A percentile compares a stretch with the other conserved stretches of the same genome.
Evolutionary conservation across 2,329 filamentous ascomycete species (phyloP).

Genomic region (Didymella pinodella): DNA sequence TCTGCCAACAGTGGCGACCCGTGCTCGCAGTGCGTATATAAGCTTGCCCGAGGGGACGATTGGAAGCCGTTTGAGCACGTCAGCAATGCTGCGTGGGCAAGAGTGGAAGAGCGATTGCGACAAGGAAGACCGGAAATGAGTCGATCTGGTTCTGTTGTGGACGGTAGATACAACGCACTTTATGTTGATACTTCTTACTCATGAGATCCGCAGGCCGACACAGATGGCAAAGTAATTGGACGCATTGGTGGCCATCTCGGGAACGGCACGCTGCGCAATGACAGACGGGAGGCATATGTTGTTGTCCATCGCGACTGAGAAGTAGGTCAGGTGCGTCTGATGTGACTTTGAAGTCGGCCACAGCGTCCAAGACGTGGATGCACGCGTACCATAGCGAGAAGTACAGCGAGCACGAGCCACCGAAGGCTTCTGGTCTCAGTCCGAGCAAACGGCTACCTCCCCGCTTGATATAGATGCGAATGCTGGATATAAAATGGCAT

Average conservation of each 20-base stretch:
- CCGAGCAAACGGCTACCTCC: background rate
- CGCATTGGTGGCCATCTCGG: slow-evolving; percentile 17
- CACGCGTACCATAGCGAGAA: background rate
- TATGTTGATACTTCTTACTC: background rate
- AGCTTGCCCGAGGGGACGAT: slow-evolving; percentile 19
- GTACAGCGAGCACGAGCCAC: slow-evolving; percentile 9
- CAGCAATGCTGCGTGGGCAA: slow-evolving; percentile 29
- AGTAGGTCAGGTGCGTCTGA: background rate
- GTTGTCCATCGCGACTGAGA: background rate
- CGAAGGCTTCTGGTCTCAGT: background rate
- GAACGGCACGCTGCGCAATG: slow-evolving; percentile 2
- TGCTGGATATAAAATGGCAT: too few relatives aligned
- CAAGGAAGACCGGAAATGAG: slow-evolving; percentile 10
- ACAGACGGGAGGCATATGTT: background rate
- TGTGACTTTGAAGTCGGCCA: slow-evolving; percentile 4
- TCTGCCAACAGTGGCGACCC: slow-evolving; percentile 31
- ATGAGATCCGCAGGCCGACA: background rate
- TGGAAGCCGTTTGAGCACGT: slow-evolving; percentile 36
- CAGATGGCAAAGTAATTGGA: slow-evolving; percentile 19
- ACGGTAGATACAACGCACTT: background rate
- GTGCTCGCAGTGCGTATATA: slow-evolving; percentile 33
- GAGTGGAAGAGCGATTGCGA: slow-evolving; percentile 28
- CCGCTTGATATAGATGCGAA: background rate
- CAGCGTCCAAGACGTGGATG: background rate
- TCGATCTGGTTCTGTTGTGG: background rate